These are phyloP conservation scores for Truncatella angustata DNA, from an alignment of 2,329 filamentous ascomycete species.

Conservation along the genomic window DNA sequence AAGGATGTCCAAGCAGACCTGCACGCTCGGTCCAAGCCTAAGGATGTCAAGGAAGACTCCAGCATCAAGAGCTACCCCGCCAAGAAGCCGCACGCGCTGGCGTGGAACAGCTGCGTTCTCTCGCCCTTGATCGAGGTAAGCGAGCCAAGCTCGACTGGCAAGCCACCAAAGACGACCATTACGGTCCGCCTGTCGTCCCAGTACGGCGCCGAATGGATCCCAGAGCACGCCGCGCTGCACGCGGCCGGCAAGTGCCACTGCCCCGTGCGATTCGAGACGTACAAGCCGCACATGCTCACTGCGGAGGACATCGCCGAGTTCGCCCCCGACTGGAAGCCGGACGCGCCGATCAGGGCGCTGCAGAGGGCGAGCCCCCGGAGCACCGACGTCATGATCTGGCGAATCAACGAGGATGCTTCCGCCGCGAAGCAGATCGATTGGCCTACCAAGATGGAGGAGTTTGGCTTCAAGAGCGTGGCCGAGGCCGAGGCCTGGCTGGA, in stretches of 20 bases:
- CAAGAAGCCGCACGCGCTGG: background rate
- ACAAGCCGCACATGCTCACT: constrained; percentile 16
- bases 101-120: constrained; percentile 9
- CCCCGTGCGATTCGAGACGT: constrained; percentile 29
- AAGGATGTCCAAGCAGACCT: background rate
- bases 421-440: background rate
- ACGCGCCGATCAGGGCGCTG: background rate
- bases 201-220: constrained; percentile 40
- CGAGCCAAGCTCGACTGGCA: constrained; percentile 9
- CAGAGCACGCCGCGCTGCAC: constrained; percentile 37
- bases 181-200: constrained; percentile 32
- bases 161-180: constrained; percentile 13
- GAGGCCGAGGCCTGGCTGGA: background rate
- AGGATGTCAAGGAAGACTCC: background rate
- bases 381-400: constrained; percentile 3
- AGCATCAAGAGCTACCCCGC: background rate
- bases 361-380: background rate
- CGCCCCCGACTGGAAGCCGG: background rate
- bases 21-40: background rate
- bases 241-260: constrained; percentile 33
- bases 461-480: background rate
- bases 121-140: constrained; percentile 17
- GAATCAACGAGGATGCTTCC: background rate
- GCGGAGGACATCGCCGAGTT: background rate
- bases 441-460: background rate